Conservation (phyloP, 192 early-diverging fungal genomes). For the Mortierella claussenii region DNA sequence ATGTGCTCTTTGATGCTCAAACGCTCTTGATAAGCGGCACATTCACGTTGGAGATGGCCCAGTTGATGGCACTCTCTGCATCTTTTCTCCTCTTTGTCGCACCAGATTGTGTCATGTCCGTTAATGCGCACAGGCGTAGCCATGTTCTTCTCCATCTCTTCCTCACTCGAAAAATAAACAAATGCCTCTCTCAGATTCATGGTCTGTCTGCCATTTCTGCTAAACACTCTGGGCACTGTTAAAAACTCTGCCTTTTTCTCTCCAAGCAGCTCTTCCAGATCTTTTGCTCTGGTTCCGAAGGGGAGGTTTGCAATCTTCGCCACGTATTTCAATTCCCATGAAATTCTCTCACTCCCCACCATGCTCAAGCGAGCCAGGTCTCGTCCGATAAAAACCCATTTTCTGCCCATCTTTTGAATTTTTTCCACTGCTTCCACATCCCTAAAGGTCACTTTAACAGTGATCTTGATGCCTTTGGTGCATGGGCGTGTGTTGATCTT, state of each 20-base stretch:
- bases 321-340: not conserved
- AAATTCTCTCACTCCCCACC: not conserved
- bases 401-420: not conserved
- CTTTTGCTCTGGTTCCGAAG: not conserved
- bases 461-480: conserved; percentile 1
- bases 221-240: too few species aligned
- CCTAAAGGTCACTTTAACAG: not conserved
- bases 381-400: conserved; percentile 5
- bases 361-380: conserved; percentile 5
- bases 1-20: conserved; percentile 1
- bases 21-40: not conserved
- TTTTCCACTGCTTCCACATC: not conserved
- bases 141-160: not conserved
- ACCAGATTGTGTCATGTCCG: conserved; percentile 1
- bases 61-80: not conserved
- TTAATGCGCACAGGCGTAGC: not conserved
- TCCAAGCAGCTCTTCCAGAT: not conserved
- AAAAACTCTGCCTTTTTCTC: not conserved
- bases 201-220: too few species aligned
- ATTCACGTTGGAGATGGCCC: conserved; percentile 1
- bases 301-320: not conserved
- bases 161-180: conserved; percentile 6
- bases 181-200: conserved; percentile 6
- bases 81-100: conserved; percentile 4
- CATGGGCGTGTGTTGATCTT: conserved; percentile 1